These are phyloP conservation scores for Saururus chinensis DNA, from an alignment of 164 flowering plant species.

Conservation along the genomic window DNA sequence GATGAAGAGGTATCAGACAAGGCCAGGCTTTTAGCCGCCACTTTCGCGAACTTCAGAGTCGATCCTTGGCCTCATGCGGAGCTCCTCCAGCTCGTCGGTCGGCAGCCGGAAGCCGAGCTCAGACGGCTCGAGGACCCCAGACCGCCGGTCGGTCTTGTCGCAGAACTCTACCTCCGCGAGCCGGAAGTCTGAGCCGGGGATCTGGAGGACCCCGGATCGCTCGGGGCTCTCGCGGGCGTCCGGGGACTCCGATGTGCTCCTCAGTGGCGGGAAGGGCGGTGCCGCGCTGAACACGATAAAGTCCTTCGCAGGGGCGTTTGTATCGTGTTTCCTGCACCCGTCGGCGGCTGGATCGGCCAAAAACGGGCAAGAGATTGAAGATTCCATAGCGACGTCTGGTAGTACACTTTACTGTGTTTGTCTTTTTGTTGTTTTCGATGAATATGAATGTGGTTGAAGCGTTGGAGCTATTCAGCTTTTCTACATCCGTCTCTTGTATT, in stretches of 20 bases:
- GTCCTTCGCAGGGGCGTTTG: not conserved
- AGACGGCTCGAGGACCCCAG: not conserved
- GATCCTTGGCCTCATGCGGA: not conserved
- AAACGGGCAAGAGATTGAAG: not conserved
- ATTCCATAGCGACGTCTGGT: not conserved
- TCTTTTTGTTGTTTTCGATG: too few species aligned
- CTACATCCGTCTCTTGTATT: not conserved
- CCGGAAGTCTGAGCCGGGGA: not conserved
- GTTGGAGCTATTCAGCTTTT: not conserved
- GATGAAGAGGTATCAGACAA: too few species aligned
- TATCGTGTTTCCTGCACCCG: not conserved
- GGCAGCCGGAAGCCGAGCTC: constrained; percentile 5
- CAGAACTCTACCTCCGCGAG: constrained; percentile 1
- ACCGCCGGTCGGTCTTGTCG: constrained; percentile 2
- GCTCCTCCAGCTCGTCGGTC: not conserved
- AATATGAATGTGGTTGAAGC: too few species aligned
- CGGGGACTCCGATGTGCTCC: not conserved
- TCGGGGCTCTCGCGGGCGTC: not conserved
- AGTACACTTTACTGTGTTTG: not conserved
- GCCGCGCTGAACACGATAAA: not conserved
- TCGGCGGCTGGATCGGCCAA: not conserved
- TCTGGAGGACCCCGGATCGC: constrained; percentile 3
- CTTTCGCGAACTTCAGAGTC: too few species aligned
- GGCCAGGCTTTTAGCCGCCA: too few species aligned
- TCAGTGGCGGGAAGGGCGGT: not conserved